Evolutionary conservation across 2,329 filamentous ascomycete species (phyloP).

Genomic region (Cryphonectria carpinicola): DNA sequence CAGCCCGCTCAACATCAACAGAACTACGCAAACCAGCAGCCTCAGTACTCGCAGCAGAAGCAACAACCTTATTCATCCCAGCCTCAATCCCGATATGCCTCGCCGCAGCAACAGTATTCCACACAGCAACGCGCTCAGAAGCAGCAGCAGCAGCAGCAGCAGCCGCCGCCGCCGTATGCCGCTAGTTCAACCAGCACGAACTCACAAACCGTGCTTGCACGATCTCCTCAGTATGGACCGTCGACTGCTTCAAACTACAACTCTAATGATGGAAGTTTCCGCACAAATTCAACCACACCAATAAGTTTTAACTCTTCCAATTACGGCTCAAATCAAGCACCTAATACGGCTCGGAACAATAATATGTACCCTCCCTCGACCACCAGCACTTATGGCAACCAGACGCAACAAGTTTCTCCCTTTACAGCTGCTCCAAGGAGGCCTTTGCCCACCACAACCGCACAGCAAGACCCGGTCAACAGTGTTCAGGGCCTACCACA

Average conservation of each 20-base stretch:
- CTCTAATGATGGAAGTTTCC: slow-evolving; percentile 33
- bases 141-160: slow-evolving; percentile 30
- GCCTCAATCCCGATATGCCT: slow-evolving; percentile 23
- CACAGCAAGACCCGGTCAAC: slow-evolving; percentile 25
- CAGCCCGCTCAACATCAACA: slow-evolving; percentile 24
- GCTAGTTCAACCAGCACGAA: slow-evolving; percentile 31
- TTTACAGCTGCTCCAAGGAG: slow-evolving; percentile 23
- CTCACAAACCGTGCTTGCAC: slow-evolving; percentile 34
- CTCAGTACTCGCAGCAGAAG: slow-evolving; percentile 26
- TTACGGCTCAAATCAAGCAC: slow-evolving; percentile 29
- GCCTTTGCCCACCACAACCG: slow-evolving; percentile 23
- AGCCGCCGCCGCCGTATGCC: slow-evolving; percentile 9
- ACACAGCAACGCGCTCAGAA: slow-evolving; percentile 36
- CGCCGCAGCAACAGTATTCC: slow-evolving; percentile 27
- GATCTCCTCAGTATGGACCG: slow-evolving; percentile 35
- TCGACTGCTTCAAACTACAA: slow-evolving; percentile 32
- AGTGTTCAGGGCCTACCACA: slow-evolving; percentile 29
- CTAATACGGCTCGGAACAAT: slow-evolving; percentile 19
- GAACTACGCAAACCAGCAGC: slow-evolving; percentile 21
- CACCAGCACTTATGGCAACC: slow-evolving; percentile 23
- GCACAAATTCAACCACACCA: slow-evolving; percentile 28
- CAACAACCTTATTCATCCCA: slow-evolving; percentile 26
- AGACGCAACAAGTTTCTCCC: slow-evolving; percentile 23
- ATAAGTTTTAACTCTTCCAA: slow-evolving; percentile 30
- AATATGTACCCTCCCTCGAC: slow-evolving; percentile 22